Conservation (phyloP, 495 filamentous ascomycete genomes). For the Penicillium ucsense region DNA sequence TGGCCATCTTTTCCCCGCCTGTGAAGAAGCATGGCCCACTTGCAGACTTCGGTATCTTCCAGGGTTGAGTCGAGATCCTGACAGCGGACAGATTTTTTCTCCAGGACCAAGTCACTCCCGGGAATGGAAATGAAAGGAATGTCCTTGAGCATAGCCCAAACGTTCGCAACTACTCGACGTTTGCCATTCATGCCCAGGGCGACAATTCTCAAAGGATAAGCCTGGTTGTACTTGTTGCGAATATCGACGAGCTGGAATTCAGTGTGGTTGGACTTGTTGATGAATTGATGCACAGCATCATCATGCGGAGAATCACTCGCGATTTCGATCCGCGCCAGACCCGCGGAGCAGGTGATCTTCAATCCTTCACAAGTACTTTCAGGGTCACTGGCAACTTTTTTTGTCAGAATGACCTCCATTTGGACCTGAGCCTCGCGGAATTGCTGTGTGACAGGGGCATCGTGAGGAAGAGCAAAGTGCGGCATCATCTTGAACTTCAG, state of each 20-base stretch:
- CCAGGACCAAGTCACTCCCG: conserved; percentile 13
- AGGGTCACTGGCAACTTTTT: neutral
- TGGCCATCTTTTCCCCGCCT: conserved; percentile 5
- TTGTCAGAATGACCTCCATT: neutral
- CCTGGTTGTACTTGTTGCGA: conserved; percentile 5
- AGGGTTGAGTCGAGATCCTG: neutral
- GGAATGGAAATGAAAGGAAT: conserved; percentile 5
- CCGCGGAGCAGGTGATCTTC: conserved; percentile 7
- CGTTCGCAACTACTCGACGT: conserved; percentile 9
- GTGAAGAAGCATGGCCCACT: conserved; percentile 8
- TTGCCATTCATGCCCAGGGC: conserved; percentile 6
- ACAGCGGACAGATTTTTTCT: conserved; percentile 10
- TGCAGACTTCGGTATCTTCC: neutral
- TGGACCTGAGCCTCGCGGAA: neutral
- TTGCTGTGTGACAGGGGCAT: conserved; percentile 4
- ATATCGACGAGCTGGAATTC: neutral
- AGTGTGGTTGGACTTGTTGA: neutral
- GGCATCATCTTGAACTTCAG: conserved; percentile 22
- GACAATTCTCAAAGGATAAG: conserved; percentile 10
- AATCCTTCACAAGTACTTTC: conserved; percentile 1
- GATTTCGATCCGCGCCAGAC: conserved; percentile 3
- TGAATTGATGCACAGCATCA: neutral
- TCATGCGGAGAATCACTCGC: neutral
- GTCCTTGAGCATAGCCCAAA: conserved; percentile 12
- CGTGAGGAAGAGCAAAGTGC: conserved; percentile 26